Evolutionary conservation across 495 filamentous ascomycete species (phyloP).

Genomic region (Penicillium arizonense): DNA sequence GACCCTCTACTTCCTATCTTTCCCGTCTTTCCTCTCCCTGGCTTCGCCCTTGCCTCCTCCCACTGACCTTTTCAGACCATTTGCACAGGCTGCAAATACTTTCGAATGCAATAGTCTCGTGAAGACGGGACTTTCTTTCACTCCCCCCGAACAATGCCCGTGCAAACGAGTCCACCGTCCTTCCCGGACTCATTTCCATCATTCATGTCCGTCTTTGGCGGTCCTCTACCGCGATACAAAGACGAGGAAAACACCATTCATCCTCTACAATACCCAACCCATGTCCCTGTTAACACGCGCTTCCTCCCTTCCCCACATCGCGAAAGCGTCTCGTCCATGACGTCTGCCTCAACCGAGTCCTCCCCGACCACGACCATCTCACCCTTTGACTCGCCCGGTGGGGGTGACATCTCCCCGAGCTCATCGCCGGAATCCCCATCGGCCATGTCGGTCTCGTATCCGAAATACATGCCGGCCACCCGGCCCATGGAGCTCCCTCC

Average conservation of each 20-base stretch:
- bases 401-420: conserved; percentile 88
- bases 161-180: conserved; percentile 47
- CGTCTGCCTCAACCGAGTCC: conserved; percentile 84
- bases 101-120: conserved; percentile 22
- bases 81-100: conserved; percentile 49
- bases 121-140: conserved; percentile 14
- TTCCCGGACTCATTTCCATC: conserved; percentile 65
- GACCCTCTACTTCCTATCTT: conserved; percentile 3
- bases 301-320: conserved; percentile 37
- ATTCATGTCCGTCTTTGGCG: conserved; percentile 68
- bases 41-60: conserved; percentile 23
- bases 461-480: conserved; percentile 33
- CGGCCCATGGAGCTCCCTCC: conserved; percentile 27
- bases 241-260: conserved; percentile 29
- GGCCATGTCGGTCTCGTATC: conserved; percentile 47
- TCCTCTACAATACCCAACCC: conserved; percentile 29
- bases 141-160: conserved; percentile 36
- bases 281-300: conserved; percentile 34
- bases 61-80: conserved; percentile 34
- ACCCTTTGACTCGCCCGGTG: conserved; percentile 81
- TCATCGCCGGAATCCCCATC: conserved; percentile 88
- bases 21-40: background rate
- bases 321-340: conserved; percentile 63
- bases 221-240: conserved; percentile 27
- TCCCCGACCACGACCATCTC: conserved; percentile 96